Percentiles rank a stretch among this genome's conserved stretches.
Conservation (phyloP, 2,329 filamentous ascomycete species). For the Pseudopyricularia cyperi region DNA sequence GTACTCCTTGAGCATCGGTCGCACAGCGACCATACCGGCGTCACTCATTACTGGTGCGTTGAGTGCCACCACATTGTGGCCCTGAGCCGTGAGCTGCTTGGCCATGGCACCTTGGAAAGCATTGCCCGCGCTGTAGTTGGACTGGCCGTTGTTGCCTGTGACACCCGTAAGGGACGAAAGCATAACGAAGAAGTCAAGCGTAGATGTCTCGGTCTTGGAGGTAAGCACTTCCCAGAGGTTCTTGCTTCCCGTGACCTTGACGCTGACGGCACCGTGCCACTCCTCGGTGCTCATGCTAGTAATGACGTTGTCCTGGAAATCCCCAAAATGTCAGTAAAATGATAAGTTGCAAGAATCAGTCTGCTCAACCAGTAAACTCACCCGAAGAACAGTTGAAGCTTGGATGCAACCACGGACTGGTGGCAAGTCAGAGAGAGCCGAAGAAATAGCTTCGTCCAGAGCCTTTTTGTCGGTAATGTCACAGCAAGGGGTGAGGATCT, state of each 20-base stretch:
- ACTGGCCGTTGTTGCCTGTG: slow-evolving; percentile 11
- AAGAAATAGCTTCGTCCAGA: neutral
- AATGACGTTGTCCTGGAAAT: slow-evolving; percentile 5
- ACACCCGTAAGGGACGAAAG: slow-evolving; percentile 14
- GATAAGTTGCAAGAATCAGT: neutral
- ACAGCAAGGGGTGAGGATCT: neutral
- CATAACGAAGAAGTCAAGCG: slow-evolving; percentile 17
- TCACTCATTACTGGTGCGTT: neutral
- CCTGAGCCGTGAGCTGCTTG: slow-evolving; percentile 14
- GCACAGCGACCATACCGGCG: neutral
- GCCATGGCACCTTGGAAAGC: slow-evolving; percentile 18
- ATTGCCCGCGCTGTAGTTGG: slow-evolving; percentile 18
- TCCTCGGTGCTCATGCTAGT: slow-evolving; percentile 1
- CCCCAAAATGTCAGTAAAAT: neutral
- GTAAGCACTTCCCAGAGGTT: slow-evolving; percentile 14
- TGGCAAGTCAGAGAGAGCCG: neutral
- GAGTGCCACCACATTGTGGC: neutral
- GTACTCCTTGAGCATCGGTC: neutral
- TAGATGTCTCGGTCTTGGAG: neutral
- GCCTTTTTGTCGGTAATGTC: neutral
- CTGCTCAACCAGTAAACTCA: neutral
- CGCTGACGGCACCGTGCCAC: slow-evolving; percentile 8
- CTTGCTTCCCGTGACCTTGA: slow-evolving; percentile 18
- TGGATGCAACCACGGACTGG: neutral
- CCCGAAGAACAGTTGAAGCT: neutral